These are phyloP conservation scores for Corchorus capsularis DNA, from an alignment of 345 rosid species.

Conservation along the genomic window DNA sequence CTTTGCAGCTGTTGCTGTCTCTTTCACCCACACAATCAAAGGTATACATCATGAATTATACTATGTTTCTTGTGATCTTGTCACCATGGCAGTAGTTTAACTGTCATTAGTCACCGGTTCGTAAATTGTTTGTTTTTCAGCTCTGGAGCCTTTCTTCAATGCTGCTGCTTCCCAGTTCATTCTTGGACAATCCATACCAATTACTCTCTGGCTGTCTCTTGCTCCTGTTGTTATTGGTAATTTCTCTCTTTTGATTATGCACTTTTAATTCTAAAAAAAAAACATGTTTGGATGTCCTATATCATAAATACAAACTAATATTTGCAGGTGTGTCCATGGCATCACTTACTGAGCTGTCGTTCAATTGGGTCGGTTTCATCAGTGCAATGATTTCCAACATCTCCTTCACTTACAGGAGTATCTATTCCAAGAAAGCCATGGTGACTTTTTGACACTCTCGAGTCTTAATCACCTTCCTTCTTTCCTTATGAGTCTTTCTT, in stretches of 20 bases:
- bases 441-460: slow-evolving; percentile 37
- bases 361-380: slow-evolving; percentile 95
- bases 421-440: slow-evolving; percentile 98
- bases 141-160: slow-evolving; percentile 98
- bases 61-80: neutral
- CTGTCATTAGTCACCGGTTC: neutral
- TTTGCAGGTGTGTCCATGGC: slow-evolving; percentile 85
- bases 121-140: slow-evolving; percentile 41
- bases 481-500: neutral
- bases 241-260: neutral
- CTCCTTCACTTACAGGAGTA: slow-evolving; percentile 93
- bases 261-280: neutral
- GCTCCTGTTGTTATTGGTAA: slow-evolving; percentile 91
- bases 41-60: slow-evolving; percentile 36
- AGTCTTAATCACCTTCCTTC: neutral
- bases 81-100: neutral
- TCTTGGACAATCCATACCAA: slow-evolving; percentile 82
- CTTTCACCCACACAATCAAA: slow-evolving; percentile 94
- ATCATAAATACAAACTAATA: slow-evolving; percentile 1
- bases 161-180: slow-evolving; percentile 94
- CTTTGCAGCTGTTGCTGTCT: slow-evolving; percentile 97
- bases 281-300: neutral
- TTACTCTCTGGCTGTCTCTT: slow-evolving; percentile 85
- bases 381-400: slow-evolving; percentile 98
- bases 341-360: slow-evolving; percentile 88